phyloP scores from a whole-genome alignment of 441 rosid genomes.

The Melastoma candidum region DNA sequence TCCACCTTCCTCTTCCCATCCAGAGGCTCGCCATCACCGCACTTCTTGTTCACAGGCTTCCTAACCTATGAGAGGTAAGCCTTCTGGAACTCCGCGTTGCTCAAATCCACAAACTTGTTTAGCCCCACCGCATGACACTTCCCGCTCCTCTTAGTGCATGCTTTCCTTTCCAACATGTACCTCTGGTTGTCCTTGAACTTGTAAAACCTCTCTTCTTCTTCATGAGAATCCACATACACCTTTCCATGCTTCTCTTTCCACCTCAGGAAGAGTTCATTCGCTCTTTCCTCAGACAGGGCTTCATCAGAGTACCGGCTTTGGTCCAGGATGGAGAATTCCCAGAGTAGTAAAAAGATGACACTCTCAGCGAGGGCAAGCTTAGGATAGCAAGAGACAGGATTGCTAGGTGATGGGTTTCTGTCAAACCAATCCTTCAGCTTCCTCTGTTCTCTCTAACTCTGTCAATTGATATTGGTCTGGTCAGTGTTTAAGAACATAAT shows the following conservation, averaged over 20 bases:
- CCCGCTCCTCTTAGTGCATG: background rate
- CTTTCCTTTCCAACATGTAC: constrained; percentile 4
- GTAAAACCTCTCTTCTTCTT: constrained; percentile 10
- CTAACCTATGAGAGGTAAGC: constrained; percentile 8
- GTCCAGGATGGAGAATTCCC: constrained; percentile 14
- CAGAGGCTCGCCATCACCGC: background rate
- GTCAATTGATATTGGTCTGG: too few relatives aligned
- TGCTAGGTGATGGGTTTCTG: too few relatives aligned
- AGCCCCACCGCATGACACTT: constrained; percentile 13
- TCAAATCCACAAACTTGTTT: constrained; percentile 19
- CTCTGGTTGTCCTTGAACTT: constrained; percentile 12
- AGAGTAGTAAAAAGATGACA: constrained; percentile 4
- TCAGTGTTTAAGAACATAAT: too few relatives aligned
- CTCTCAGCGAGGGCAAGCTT: background rate
- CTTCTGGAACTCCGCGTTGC: constrained; percentile 16
- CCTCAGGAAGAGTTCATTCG: constrained; percentile 5
- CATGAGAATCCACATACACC: constrained; percentile 6
- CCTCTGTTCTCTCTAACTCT: too few relatives aligned
- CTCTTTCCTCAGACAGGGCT: constrained; percentile 1
- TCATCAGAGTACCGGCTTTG: background rate
- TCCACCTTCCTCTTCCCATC: constrained; percentile 6
- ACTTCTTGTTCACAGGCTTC: constrained; percentile 5
- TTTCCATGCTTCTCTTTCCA: constrained; percentile 14
- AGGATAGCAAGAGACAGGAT: constrained; percentile 6
- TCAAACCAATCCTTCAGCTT: too few relatives aligned